Conservation (phyloP, 176 grass and related monocot species). For the Saccharum spontaneum region DNA sequence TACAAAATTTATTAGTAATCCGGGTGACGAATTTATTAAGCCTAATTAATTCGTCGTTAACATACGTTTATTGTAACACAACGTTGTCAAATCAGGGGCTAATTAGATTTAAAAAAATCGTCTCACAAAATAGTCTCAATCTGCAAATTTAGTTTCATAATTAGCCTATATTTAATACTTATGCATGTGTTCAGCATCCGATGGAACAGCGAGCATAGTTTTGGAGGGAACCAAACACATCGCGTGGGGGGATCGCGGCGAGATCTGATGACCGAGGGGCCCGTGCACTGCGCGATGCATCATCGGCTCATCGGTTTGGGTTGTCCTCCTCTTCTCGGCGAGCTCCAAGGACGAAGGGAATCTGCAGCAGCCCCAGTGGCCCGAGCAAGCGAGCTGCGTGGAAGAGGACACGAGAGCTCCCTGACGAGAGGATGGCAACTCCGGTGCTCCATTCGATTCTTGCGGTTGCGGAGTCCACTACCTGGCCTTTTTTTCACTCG, state of each 20-base stretch:
- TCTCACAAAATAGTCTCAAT: too few species aligned
- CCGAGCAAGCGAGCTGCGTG: not conserved
- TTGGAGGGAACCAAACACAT: not conserved
- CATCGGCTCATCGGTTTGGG: not conserved
- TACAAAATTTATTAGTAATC: too few species aligned
- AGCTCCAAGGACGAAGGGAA: not conserved
- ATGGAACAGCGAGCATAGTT: too few species aligned
- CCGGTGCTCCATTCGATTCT: not conserved
- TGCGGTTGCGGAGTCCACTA: not conserved
- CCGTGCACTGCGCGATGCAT: not conserved
- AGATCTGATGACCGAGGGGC: not conserved
- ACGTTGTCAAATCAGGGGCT: too few species aligned
- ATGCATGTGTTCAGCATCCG: too few species aligned
- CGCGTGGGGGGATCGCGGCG: conserved; percentile 12
- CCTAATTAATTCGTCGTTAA: too few species aligned
- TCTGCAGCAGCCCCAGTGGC: not conserved
- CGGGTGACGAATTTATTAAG: too few species aligned
- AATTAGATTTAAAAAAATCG: too few species aligned
- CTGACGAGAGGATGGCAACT: not conserved
- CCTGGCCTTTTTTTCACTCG: not conserved
- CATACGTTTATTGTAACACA: too few species aligned
- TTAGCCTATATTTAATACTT: too few species aligned
- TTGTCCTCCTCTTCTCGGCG: not conserved
- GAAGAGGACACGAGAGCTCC: not conserved
- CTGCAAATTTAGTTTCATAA: too few species aligned